Evolutionary conservation across 2,329 filamentous ascomycete species (phyloP), one percentile per base, ranked within the genome.

Genomic region (Xylariaceae sp.): DNA sequence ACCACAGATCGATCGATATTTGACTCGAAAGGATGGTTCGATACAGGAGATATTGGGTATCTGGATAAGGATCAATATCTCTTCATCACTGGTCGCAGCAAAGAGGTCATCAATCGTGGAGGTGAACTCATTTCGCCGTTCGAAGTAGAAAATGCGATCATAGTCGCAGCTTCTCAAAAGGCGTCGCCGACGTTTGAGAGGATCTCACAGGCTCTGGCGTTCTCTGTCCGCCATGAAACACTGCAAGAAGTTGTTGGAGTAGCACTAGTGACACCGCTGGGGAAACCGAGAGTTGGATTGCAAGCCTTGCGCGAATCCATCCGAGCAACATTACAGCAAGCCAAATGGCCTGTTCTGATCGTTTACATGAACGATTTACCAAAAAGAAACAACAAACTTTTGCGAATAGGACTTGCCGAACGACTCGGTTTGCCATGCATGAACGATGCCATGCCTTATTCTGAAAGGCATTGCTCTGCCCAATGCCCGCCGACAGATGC

Each of bases 101-200:
- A 81, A 58, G 79, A 81, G 50, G 76, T 81, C 50, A 80, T 82
- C 64, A 81, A 81, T 60, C 74, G 79, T 11, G 80, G 79, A 34
- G 79, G 80, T 33, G 80, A 83, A 60, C 71, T 82, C n/a, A 81
- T 83, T 51, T 81, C 77, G 5, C 79, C 80, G 0, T 80, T 82
- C 48, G 80, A 83, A 59, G 73, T 83, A n/a, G 80, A 82, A 59
- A 76, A 82, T 56, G 79, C 78, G 10, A 75, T 82, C 51, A 68
- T 81, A 41, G 67, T 73, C 1, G 74, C 76, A 11, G 71, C 77
- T 5, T 67, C 71, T 42, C 66, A 72, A 13, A 59, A 66, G 4
- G 65, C 67, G 5, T 77, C 75, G 1, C 69, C 71, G 0, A 73
- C 79, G 14, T 73, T 69, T 50, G 75, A 75, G 5, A 71, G 75